These are phyloP conservation scores for Misopates orontium DNA, from an alignment of 257 asterid genomes.

Conservation along the genomic window DNA sequence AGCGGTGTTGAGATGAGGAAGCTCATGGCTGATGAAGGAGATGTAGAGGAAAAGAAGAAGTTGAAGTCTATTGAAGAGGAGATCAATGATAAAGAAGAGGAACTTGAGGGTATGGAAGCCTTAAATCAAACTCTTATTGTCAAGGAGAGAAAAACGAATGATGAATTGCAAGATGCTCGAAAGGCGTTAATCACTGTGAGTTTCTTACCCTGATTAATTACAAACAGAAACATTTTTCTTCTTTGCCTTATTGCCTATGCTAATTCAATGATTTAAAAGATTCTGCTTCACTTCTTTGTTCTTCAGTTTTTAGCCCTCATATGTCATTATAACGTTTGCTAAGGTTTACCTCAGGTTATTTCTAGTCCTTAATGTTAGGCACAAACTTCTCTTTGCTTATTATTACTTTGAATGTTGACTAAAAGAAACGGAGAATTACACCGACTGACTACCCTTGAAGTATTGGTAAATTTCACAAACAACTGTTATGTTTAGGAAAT, in stretches of 20 bases:
- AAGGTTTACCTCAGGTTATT: slow-evolving; percentile 7
- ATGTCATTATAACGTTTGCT: neutral
- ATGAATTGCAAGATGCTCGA: slow-evolving; percentile 75
- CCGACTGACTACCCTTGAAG: no score
- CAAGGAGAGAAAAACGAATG: slow-evolving; percentile 62
- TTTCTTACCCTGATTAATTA: slow-evolving; percentile 18
- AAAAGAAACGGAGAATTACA: no score
- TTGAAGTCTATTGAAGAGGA: slow-evolving; percentile 47
- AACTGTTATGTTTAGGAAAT: no score
- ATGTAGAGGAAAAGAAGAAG: slow-evolving; percentile 46
- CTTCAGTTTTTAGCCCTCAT: neutral
- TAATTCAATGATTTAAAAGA: neutral
- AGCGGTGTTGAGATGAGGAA: slow-evolving; percentile 58
- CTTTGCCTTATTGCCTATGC: neutral
- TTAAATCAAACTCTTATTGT: slow-evolving; percentile 49
- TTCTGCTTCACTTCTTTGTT: slow-evolving; percentile 8
- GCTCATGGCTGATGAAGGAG: slow-evolving; percentile 64
- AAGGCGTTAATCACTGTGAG: slow-evolving; percentile 61
- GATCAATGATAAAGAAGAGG: slow-evolving; percentile 63
- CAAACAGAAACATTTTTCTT: neutral
- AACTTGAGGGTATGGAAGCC: slow-evolving; percentile 44
- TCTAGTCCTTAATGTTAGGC: neutral
- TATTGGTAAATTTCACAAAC: no score
- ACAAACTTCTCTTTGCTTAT: no score
- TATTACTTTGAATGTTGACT: no score